Evolutionary conservation across 2,329 filamentous ascomycete species (phyloP).

Genomic region (Arthrobotrys megalospora): DNA sequence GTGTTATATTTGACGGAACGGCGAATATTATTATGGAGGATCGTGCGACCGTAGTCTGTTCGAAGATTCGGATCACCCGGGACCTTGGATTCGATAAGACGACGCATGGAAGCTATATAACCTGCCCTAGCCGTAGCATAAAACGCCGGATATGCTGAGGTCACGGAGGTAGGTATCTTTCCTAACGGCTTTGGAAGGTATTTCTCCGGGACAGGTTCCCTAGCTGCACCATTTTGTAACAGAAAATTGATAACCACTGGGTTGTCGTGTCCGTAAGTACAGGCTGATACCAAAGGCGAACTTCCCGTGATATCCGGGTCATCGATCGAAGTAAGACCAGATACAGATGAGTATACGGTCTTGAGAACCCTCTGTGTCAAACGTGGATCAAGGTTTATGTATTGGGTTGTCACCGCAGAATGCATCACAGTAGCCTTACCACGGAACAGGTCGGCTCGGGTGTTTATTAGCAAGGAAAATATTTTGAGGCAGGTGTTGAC

Average conservation of each 20-base stretch:
- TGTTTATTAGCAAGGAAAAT: slow-evolving; percentile 49
- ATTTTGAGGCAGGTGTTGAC: slow-evolving; percentile 54
- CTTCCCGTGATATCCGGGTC: slow-evolving; percentile 45
- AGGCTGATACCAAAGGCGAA: slow-evolving; percentile 52
- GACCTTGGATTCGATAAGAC: slow-evolving; percentile 39
- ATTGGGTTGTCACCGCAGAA: slow-evolving; percentile 50
- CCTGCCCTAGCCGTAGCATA: slow-evolving; percentile 50
- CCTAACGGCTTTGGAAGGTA: background rate
- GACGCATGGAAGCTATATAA: slow-evolving; percentile 59
- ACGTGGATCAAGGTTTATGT: slow-evolving; percentile 39
- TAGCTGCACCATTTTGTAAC: slow-evolving; percentile 28
- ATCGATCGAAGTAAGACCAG: slow-evolving; percentile 47
- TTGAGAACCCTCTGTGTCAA: slow-evolving; percentile 29
- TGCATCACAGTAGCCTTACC: slow-evolving; percentile 57
- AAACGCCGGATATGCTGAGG: slow-evolving; percentile 35
- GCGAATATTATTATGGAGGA: slow-evolving; percentile 51
- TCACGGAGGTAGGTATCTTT: slow-evolving; percentile 16
- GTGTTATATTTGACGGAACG: slow-evolving; percentile 55
- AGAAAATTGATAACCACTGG: slow-evolving; percentile 44
- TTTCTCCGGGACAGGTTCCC: slow-evolving; percentile 25
- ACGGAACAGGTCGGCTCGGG: slow-evolving; percentile 50
- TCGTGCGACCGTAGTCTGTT: slow-evolving; percentile 44
- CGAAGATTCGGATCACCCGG: slow-evolving; percentile 45
- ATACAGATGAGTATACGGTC: slow-evolving; percentile 48
- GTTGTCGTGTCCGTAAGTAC: slow-evolving; percentile 54